A percentile compares a stretch with the other conserved stretches of the same genome.
These are phyloP conservation scores for Pyrenophora graminea DNA, from an alignment of 2,329 filamentous ascomycete species.

Conservation along the genomic window DNA sequence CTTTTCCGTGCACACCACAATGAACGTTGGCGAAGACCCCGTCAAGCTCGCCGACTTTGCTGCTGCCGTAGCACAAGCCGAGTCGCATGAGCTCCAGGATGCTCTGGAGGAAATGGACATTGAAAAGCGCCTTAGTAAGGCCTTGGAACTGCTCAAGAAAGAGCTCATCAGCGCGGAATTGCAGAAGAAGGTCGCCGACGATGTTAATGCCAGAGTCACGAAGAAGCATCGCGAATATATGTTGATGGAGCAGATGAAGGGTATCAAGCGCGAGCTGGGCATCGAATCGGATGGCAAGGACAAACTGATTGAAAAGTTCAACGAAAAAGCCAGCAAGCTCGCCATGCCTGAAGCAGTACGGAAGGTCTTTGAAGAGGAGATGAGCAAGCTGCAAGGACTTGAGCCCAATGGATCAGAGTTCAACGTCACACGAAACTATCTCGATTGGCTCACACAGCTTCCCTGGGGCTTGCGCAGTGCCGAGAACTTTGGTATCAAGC, in stretches of 20 bases:
- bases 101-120: constrained; percentile 87
- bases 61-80: constrained; percentile 85
- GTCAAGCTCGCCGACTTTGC: constrained; percentile 96
- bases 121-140: constrained; percentile 89
- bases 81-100: constrained; percentile 88
- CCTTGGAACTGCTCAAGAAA: constrained; percentile 90
- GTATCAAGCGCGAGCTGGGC: constrained; percentile 90
- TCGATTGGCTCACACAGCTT: constrained; percentile 98
- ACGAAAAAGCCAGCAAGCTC: constrained; percentile 88
- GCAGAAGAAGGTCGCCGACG: constrained; percentile 95
- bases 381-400: constrained; percentile 94
- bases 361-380: constrained; percentile 97
- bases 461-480: constrained; percentile 95
- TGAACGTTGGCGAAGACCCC: constrained; percentile 93
- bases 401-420: constrained; percentile 97
- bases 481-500: constrained; percentile 94
- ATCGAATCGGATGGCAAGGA: constrained; percentile 98
- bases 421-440: constrained; percentile 96
- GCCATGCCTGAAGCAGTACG: constrained; percentile 96
- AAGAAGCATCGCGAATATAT: constrained; percentile 98
- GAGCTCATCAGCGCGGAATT: constrained; percentile 98
- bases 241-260: constrained; percentile 99
- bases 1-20: constrained; percentile 77
- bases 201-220: constrained; percentile 95
- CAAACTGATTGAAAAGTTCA: constrained; percentile 96